Evolutionary conservation across 1,139 yeast species (phyloP).

Genomic region (Candida sp.): DNA sequence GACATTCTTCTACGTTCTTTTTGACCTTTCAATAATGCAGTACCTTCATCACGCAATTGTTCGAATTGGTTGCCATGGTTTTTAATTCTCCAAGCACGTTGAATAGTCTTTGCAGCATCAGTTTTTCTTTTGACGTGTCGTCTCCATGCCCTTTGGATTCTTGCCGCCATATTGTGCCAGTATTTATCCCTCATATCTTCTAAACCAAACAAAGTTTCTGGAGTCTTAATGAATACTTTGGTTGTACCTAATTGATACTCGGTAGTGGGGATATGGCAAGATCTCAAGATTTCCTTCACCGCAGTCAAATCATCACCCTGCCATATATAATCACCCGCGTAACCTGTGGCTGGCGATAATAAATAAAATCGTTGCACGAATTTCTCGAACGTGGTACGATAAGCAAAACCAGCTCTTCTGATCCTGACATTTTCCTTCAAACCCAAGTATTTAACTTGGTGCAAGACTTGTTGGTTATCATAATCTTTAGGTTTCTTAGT

Average conservation of each 20-base stretch:
- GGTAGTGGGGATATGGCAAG: slow-evolving; percentile 73
- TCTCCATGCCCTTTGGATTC: slow-evolving; percentile 98
- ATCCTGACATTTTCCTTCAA: slow-evolving; percentile 96
- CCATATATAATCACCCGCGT: slow-evolving; percentile 99
- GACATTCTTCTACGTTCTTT: slow-evolving; percentile 92
- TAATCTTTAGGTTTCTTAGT: slow-evolving; percentile 89
- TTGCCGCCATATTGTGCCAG: slow-evolving; percentile 98
- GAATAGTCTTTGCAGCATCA: slow-evolving; percentile 84
- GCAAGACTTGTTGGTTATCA: slow-evolving; percentile 85
- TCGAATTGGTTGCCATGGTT: slow-evolving; percentile 80
- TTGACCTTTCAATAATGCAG: slow-evolving; percentile 60
- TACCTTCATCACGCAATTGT: slow-evolving; percentile 83
- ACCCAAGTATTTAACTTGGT: slow-evolving; percentile 95
- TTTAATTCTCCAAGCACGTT: slow-evolving; percentile 79
- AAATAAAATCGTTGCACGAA: slow-evolving; percentile 96
- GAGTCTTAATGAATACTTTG: slow-evolving; percentile 95
- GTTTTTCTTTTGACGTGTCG: slow-evolving; percentile 74
- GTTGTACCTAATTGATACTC: slow-evolving; percentile 94
- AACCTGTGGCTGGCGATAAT: slow-evolving; percentile 84
- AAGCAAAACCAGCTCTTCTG: slow-evolving; percentile 98
- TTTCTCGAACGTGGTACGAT: slow-evolving; percentile 94
- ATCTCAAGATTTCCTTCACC: slow-evolving; percentile 70
- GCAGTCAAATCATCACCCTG: slow-evolving; percentile 84
- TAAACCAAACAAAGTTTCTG: slow-evolving; percentile 92
- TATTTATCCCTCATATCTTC: slow-evolving; percentile 97